Base-by-base conservation (phyloP, 78 protist species). In the Paulinella micropora region DNA sequence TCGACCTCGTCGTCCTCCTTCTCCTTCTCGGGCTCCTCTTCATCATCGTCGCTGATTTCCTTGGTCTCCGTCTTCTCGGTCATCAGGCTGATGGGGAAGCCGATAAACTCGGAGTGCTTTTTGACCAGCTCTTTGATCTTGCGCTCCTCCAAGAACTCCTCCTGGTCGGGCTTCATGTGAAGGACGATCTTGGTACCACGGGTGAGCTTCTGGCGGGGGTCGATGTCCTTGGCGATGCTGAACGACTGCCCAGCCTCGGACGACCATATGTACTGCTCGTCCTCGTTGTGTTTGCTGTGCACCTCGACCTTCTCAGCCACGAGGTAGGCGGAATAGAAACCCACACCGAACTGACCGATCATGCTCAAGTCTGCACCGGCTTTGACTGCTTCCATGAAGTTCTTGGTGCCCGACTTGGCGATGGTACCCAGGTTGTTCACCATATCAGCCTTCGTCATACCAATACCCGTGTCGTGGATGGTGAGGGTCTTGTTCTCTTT, bases 301-400 rank as follows among this genome's bases (percentile, higher is more conserved):
- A 99, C 99, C 2, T 37, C 39, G 35, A 99, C 99, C 26, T 85
- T 34, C 93, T 99, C 98, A 79, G 99, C 99, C 39, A 98, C 99
- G 28, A 99, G 96, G 96, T 94, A 99, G 37, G 99, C 98, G 38
- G 99, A 97, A 96, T 99, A 99, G 97, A 99, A 99, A 37, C 99
- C 99, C 79, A 99, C 99, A 94, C 99, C 99, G 92, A 99, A 99
- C 93, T 99, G 99, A n/a, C 99, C 99, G 79, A 99, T 99, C 97
- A 97, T 95, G 90, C 92, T 77, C 28, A 98, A 91, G 91, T 97
- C 99, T 6, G 98, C 99, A 36, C 99, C 99, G n/a, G 94, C 93
- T 73, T 87, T 83, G 36, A 97, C 91, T 26, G 97, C 97, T 93
- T 98, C 98, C 98, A 99, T 95, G 93, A 97, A 98, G 29, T 88